Base-by-base conservation (phyloP, 495 filamentous ascomycete genomes). In the Penicillium egyptiacum region DNA sequence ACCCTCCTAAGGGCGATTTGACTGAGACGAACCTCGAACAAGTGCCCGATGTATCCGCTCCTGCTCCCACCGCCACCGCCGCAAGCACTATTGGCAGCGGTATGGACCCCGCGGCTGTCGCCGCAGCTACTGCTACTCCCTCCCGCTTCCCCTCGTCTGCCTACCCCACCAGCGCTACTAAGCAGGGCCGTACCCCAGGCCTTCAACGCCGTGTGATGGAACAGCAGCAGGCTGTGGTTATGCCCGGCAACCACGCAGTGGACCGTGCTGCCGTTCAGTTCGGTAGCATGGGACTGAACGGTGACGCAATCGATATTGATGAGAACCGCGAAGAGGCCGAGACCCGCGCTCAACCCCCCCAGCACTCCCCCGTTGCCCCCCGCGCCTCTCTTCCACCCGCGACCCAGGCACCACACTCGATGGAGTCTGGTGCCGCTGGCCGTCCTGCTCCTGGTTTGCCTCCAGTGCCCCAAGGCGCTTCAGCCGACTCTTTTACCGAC, bases 221-320 rank as follows among this genome's bases (percentile, higher is more conserved):
- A 59, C 94, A 99, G 66, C 92, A 93, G 67, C 95, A 99, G 70
- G 90, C 92, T 17, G 94, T 99, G 35, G 89, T 96, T 49, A 98
- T 99, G 94, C 94, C 94, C 30, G 91, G 91, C n/a, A 96, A 97
- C 72, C 92, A 96, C 63, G 92, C 91, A 39, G 90, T 98, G 9
- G 92, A 96, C 68, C 86, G 91, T 50, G 83, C 92, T 47, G 88
- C 91, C n/a, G 91, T 99, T 41, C 95, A 98, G 68, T 99, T 99
- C 72, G 94, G 94, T 50, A 95, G 90, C 67, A 90, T 99, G 82
- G 93, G 88, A 55, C 70, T 98, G 64, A 93, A 91, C 69, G 94
- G 88, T 53, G 80, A 84, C 54, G 69, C 80, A 12, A 82, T 89
- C 19, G 94, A 96, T 62, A 88, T 96, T 57, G 94, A 98, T 67